A percentile compares a stretch with the other conserved stretches of the same genome.
Conservation (phyloP, 2,329 filamentous ascomycete species). For the Salinomyces thailandicus region DNA sequence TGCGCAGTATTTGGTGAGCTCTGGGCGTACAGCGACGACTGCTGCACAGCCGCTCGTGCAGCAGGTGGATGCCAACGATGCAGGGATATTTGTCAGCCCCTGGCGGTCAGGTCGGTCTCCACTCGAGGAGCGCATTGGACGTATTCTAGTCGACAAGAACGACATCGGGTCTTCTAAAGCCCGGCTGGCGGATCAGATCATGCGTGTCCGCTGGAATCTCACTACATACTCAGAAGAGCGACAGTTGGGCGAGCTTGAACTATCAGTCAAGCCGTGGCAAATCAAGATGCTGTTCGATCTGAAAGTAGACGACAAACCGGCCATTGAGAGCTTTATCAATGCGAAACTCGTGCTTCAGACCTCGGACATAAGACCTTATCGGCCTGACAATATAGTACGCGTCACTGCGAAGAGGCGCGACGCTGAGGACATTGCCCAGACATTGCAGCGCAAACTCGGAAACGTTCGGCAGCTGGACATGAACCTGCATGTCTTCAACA, state of each 20-base stretch:
- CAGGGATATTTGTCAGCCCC: slow-evolving; percentile 1
- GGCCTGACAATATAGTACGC: slow-evolving; percentile 17
- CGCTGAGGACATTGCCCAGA: slow-evolving; percentile 19
- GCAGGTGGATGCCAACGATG: background rate
- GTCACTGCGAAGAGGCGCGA: slow-evolving; percentile 22
- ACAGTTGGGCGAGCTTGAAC: slow-evolving; percentile 19
- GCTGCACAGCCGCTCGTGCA: background rate
- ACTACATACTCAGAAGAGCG: slow-evolving; percentile 16
- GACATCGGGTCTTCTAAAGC: slow-evolving; percentile 7
- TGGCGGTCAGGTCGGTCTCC: slow-evolving; percentile 20
- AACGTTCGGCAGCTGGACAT: slow-evolving; percentile 9
- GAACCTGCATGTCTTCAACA: slow-evolving; percentile 9
- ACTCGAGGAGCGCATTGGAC: slow-evolving; percentile 11
- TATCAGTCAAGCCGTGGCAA: slow-evolving; percentile 20
- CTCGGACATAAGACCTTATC: slow-evolving; percentile 13
- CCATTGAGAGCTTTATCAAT: slow-evolving; percentile 13
- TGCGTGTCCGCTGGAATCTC: slow-evolving; percentile 20
- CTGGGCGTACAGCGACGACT: background rate
- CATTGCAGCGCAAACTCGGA: slow-evolving; percentile 14
- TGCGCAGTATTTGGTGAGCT: slow-evolving; percentile 11
- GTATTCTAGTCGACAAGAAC: slow-evolving; percentile 5
- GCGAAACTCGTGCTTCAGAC: slow-evolving; percentile 14
- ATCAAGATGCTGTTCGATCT: slow-evolving; percentile 19
- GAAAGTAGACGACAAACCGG: slow-evolving; percentile 5
- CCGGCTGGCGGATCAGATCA: slow-evolving; percentile 16